phyloP scores from a whole-genome alignment of 441 rosid genomes.

The Isatis lusitanica region DNA sequence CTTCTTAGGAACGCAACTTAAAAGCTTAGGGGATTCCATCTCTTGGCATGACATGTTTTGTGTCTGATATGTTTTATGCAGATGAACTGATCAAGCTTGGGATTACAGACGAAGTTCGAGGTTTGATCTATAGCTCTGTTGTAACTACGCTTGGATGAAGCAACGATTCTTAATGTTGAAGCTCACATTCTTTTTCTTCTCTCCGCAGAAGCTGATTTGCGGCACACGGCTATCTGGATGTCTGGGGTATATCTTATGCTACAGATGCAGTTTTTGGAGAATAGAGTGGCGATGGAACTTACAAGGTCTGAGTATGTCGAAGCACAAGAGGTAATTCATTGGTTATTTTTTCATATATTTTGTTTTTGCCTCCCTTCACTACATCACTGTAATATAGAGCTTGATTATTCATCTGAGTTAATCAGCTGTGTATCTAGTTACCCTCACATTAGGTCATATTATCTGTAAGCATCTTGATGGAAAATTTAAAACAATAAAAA shows the following conservation, averaged over 20 bases:
- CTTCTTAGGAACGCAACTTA: not conserved
- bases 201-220: constrained; percentile 80
- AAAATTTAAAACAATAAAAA: not conserved
- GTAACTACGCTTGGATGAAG: not conserved
- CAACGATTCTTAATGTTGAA: constrained; percentile 21
- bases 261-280: constrained; percentile 93
- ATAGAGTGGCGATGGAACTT: constrained; percentile 93
- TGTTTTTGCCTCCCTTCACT: constrained; percentile 4
- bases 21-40: constrained; percentile 17
- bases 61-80: constrained; percentile 44
- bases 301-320: constrained; percentile 89
- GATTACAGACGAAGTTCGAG: constrained; percentile 72
- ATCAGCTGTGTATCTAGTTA: not conserved
- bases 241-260: constrained; percentile 90
- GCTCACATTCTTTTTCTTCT: constrained; percentile 19
- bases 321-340: constrained; percentile 75
- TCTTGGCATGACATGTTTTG: constrained; percentile 12
- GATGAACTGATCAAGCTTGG: constrained; percentile 85
- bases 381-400: constrained; percentile 1
- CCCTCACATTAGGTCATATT: constrained; percentile 18
- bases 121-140: constrained; percentile 44
- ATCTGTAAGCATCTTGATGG: not conserved
- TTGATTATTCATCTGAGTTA: not conserved
- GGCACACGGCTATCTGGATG: constrained; percentile 92
- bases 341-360: not conserved